Base-by-base conservation (phyloP, 164 flowering plant genomes). In the Warburgia ugandensis region DNA sequence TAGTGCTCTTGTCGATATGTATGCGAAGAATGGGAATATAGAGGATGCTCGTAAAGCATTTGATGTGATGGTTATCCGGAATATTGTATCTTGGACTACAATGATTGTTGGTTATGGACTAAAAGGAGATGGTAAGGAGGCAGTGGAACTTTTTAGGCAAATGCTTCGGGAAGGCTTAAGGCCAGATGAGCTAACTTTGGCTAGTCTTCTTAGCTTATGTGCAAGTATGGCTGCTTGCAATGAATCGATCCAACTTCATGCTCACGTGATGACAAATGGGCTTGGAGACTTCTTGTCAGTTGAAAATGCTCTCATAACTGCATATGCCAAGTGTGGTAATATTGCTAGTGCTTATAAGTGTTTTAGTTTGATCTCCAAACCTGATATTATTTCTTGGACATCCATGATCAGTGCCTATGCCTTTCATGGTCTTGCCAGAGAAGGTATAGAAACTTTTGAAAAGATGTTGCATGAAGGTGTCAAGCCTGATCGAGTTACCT, bases 131-230 rank as follows among this genome's bases (percentile, higher is more conserved):
- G 85, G 72, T 21, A 65, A 63, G 56, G 78, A 75, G 45, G 82
- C 82, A 45, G 49, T 75, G 59, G 51, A 57, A 52, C 76, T 81
- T 63, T 58, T 81, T 9, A 50, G 27, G 11, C 33, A 59, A 52
- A 84, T 80, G 94, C 29, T 73, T 28, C 51, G 27, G 21, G 69
- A 64, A 55, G 58, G 61, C 36, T 37, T 77, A 19, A 25, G 12
- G 3, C 82, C 85, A 0, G 84, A 84, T 63, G 89, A 81, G 40
- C 52, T 78, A 1, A 71, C 82, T 16, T 46, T 78, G 37, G 81
- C 90, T 52, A 78, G 86, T 53, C 58, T 76, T 14, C 59, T 79
- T 19, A 80, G 87, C 51, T 84, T 90, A 40, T 77, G 81, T 61
- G 76, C 78, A 23, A 59, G 67, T 50, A 36, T 68, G 45, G 68